phyloP scores from a whole-genome alignment of 2,329 filamentous ascomycete species.

The Chrysosporium queenslandicum region DNA sequence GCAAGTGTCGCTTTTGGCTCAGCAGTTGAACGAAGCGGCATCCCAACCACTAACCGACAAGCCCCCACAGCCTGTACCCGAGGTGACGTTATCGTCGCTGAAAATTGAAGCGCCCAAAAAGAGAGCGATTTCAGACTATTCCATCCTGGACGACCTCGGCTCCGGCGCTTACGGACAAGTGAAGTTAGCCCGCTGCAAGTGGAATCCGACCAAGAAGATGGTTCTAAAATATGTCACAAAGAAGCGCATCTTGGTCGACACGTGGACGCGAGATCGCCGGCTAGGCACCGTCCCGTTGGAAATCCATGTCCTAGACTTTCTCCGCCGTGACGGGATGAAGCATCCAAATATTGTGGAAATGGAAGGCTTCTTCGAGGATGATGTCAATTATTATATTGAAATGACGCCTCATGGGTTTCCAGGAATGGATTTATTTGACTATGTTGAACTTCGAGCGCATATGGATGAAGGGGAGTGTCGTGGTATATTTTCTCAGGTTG shows the following conservation, averaged over 20 bases:
- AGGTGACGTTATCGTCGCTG: conserved; percentile 21
- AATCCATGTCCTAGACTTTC: conserved; percentile 91
- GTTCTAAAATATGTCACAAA: conserved; percentile 98
- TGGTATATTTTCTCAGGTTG: conserved; percentile 92
- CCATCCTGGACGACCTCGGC: conserved; percentile 94
- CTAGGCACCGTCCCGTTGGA: conserved; percentile 92
- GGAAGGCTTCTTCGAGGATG: conserved; percentile 57
- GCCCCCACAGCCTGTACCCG: conserved; percentile 30
- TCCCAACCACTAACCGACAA: conserved; percentile 37
- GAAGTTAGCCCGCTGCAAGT: conserved; percentile 81
- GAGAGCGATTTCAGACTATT: conserved; percentile 81
- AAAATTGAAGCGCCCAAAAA: conserved; percentile 44
- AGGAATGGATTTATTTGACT: conserved; percentile 98
- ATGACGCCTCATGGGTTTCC: conserved; percentile 89
- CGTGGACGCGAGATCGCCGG: conserved; percentile 88
- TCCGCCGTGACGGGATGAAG: conserved; percentile 59
- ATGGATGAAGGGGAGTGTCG: conserved; percentile 94
- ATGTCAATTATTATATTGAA: conserved; percentile 90
- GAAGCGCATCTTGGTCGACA: conserved; percentile 89
- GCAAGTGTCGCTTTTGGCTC: conserved; percentile 40
- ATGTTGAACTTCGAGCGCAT: conserved; percentile 89
- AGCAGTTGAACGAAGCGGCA: conserved; percentile 43
- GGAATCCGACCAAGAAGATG: conserved; percentile 63
- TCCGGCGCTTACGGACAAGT: conserved; percentile 97
- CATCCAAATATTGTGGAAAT: conserved; percentile 60